Evolutionary conservation across 495 filamentous ascomycete genomes (phyloP), one percentile per base, ranked within the genome.

Genomic region (Penicillium waksmanii): DNA sequence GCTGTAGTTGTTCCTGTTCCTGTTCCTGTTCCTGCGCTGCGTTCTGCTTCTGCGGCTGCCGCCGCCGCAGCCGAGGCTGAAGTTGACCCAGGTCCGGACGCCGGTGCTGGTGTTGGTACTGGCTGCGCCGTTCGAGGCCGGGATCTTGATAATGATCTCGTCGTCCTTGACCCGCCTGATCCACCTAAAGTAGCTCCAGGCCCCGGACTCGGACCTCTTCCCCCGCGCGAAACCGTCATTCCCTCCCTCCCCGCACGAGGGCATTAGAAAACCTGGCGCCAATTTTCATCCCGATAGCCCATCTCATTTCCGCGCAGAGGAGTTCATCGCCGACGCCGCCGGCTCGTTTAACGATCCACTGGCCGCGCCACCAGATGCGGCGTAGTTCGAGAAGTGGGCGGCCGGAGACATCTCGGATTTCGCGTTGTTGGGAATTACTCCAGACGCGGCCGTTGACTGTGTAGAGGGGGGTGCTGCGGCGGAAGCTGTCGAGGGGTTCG

Each of bases 371-470:
- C 65, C 65, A 68, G 15, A 55, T 54, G 0, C 67, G 65, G 18
- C 58, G 53, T 0, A 70, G 48, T 13, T 58, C 57, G 33, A 70
- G 67, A 0, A 70, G n/a, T 0, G 67, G 65, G 5, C 52, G 18
- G 0, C 58, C 60, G 5, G 34, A 23, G 1, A 60, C 18, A 46
- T 63, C 60, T 44, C 62, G 59, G 48, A 70, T 66, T 36, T 64
- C 43, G 21, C 67, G 67, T 0, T 56, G 50, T 31, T 51, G 56
- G 9, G 60, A 57, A 27, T 58, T 61, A 12, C 60, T 63, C 65
- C 65, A 66, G 57, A 61, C 56, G 18, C 60, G 62, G 6, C 58
- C 62, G 21, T 33, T 11, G 8, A 64, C 67, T 34, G 62, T 68
- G 57, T 56, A 70, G n/a, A 70, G 60, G 13, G 58, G 58, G 11